A percentile compares a stretch with the other conserved stretches of the same genome.
Evolutionary conservation across 768 basidiomycete genomes (phyloP).

Genomic region (Lentinula edodes): DNA sequence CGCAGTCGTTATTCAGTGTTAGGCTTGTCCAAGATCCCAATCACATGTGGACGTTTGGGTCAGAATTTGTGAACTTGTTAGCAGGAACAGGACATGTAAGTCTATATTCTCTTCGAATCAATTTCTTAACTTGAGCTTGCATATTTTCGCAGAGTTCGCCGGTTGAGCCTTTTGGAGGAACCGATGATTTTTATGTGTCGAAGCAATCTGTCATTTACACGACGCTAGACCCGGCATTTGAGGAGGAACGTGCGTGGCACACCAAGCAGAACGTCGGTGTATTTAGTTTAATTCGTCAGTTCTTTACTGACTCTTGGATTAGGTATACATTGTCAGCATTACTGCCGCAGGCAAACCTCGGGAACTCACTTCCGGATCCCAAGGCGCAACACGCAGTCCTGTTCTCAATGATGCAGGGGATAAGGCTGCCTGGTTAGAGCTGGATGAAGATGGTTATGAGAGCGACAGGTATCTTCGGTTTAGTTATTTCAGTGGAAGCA

Average conservation of each 20-base stretch:
- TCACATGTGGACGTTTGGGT: slow-evolving; percentile 48
- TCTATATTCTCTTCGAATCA: slow-evolving; percentile 5
- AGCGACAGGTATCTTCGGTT: slow-evolving; percentile 55
- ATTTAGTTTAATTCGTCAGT: neutral
- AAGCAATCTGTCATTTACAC: slow-evolving; percentile 71
- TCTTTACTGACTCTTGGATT: neutral
- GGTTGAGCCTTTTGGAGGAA: slow-evolving; percentile 84
- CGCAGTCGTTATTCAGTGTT: slow-evolving; percentile 67
- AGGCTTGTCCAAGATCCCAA: slow-evolving; percentile 41
- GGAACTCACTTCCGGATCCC: slow-evolving; percentile 77
- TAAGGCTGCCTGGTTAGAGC: slow-evolving; percentile 84
- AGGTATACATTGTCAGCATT: slow-evolving; percentile 72
- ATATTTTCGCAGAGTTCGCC: slow-evolving; percentile 48
- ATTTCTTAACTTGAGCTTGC: neutral
- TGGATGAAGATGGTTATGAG: slow-evolving; percentile 86
- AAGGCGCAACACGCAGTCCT: slow-evolving; percentile 78
- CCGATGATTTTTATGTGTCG: slow-evolving; percentile 76
- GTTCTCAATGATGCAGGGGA: slow-evolving; percentile 61
- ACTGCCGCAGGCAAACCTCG: slow-evolving; percentile 39
- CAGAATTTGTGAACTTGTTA: slow-evolving; percentile 53
- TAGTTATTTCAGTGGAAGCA: neutral
- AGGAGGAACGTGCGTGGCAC: slow-evolving; percentile 60
- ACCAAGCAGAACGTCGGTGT: slow-evolving; percentile 76
- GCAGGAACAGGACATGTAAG: slow-evolving; percentile 68
- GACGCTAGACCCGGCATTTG: slow-evolving; percentile 75